Base-by-base conservation (phyloP, 2,329 filamentous ascomycete species). In the Stemphylium beticola region DNA sequence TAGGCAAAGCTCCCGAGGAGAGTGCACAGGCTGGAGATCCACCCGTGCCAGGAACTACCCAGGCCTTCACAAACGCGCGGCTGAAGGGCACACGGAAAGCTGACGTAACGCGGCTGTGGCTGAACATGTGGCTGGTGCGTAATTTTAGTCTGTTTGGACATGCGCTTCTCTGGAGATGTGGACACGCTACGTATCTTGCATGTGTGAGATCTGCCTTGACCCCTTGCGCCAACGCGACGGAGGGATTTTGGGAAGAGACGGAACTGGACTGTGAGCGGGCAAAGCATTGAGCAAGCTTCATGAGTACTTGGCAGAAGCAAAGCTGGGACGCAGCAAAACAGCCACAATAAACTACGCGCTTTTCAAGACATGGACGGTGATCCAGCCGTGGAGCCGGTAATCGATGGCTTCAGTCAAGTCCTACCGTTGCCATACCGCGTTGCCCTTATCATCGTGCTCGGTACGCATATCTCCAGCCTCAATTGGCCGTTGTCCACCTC, bases 381-480 rank as follows among this genome's bases (percentile, higher is more conserved):
- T 80, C 85, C 87, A 57, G 84, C 85, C 66, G 87, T 90, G 66
- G 87, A 90, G 68, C 73, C 75, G 29, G 71, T 77, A 61, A 85
- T 96, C 76, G 93, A 97, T 83, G 84, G 86, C 76, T 95, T 97
- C 82, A 93, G 90, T 83, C 82, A 91, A 72, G 83, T 90, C 60
- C 88, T 98, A 63, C 95, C 93, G 47, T 82, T 98, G 57, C 93
- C 95, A 38, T 96, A 93, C 76, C 88, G 93, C 64, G 87, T 97
- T 55, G 91, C 92, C 57, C 85, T 96, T 65, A 89, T 97, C 67
- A 80, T 95, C 60, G 89, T 96, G 48, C 80, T 96, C 61, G 93
- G 92, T 96, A 81, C 61, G 83, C 20, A 15, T 33, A 9, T 3
- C 17, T 10, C 15, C 33, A 2, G 14, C 17, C 14, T n/a, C 26